Evolutionary conservation across 1,284 basidiomycete species (phyloP).

Genomic region (Rhodotorula glutinis): DNA sequence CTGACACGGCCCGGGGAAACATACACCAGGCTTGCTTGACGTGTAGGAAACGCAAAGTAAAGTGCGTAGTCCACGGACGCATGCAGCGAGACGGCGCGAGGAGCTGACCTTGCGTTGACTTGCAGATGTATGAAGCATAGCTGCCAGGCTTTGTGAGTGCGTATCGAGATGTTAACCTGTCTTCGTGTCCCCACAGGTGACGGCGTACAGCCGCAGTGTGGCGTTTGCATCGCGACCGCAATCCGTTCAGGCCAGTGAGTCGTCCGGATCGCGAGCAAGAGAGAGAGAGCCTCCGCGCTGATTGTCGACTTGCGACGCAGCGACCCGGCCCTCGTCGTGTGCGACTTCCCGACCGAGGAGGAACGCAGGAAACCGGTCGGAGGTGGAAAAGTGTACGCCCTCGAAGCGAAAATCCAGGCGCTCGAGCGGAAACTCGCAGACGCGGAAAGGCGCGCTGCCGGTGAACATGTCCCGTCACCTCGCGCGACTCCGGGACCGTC

Average conservation of each 20-base stretch:
- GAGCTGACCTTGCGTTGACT: background rate
- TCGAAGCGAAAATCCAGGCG: slow-evolving; percentile 27
- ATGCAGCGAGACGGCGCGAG: no score
- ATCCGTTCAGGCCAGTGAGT: background rate
- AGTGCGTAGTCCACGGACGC: background rate
- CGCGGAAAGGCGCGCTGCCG: background rate
- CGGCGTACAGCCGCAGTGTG: slow-evolving; percentile 5
- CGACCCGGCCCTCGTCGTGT: background rate
- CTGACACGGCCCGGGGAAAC: no score
- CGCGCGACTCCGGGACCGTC: background rate
- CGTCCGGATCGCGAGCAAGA: background rate
- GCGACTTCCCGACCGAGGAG: slow-evolving; percentile 22
- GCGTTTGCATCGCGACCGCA: background rate
- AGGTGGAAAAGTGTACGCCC: slow-evolving; percentile 17
- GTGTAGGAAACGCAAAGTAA: slow-evolving; percentile 16
- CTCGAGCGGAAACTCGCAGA: slow-evolving; percentile 3
- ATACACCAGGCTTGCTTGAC: slow-evolving; percentile 5
- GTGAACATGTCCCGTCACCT: background rate
- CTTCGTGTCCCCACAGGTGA: slow-evolving; percentile 1
- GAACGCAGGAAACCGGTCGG: slow-evolving; percentile 26
- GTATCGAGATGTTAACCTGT: background rate
- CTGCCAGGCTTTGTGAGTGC: no score
- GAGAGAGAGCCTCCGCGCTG: background rate
- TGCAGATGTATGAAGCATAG: background rate
- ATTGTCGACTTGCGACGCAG: background rate